These are phyloP conservation scores for Ophiosphaerella herpotricha DNA, from an alignment of 2,329 filamentous ascomycete species.

Conservation along the genomic window DNA sequence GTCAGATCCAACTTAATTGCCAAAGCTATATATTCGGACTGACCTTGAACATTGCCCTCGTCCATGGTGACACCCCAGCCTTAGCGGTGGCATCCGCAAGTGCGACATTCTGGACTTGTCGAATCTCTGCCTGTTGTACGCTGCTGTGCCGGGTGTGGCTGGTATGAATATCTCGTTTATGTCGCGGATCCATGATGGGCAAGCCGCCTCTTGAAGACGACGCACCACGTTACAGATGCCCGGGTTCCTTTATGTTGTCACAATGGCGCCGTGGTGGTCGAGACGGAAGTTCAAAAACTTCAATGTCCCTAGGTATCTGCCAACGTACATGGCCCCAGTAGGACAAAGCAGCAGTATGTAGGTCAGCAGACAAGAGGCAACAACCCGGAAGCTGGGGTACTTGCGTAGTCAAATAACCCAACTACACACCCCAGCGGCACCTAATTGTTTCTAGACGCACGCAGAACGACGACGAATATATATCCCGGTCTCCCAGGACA, in stretches of 20 bases:
- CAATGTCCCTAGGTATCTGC: neutral
- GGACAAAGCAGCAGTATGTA: neutral
- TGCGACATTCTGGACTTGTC: constrained; percentile 50
- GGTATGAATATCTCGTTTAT: constrained; percentile 18
- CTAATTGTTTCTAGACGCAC: neutral
- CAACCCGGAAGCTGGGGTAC: neutral
- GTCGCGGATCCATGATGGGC: constrained; percentile 14
- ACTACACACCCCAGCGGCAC: neutral
- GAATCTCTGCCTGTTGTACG: constrained; percentile 27
- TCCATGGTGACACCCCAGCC: constrained; percentile 48
- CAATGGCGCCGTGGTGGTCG: neutral
- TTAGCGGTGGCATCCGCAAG: constrained; percentile 53
- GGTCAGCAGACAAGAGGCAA: neutral
- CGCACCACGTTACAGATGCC: too few relatives aligned
- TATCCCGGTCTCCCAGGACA: neutral
- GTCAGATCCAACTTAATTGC: neutral
- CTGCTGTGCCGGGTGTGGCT: constrained; percentile 23
- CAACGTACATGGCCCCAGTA: too few relatives aligned
- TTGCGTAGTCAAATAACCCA: neutral
- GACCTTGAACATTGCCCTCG: constrained; percentile 52
- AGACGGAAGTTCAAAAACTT: neutral
- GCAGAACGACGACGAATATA: neutral
- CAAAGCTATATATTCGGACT: neutral
- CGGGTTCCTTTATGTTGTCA: neutral
- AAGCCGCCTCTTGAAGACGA: too few relatives aligned